These are phyloP conservation scores for Anacardium occidentale DNA, from an alignment of 345 rosid species.

Conservation along the genomic window DNA sequence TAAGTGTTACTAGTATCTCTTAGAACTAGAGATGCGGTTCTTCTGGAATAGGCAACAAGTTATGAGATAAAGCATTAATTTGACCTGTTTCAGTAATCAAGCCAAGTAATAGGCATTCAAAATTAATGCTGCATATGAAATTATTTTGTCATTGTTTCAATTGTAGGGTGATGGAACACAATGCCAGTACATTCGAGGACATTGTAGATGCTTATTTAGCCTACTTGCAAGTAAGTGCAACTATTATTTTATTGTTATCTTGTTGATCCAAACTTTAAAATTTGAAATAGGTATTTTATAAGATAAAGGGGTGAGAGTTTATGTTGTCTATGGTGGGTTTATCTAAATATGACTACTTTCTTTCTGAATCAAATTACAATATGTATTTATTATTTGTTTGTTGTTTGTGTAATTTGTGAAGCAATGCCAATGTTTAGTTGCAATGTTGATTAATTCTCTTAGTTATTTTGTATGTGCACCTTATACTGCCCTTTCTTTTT, in stretches of 20 bases:
- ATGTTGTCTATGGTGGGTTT: too few relatives aligned
- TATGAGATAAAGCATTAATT: neutral
- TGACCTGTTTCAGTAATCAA: neutral
- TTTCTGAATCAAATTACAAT: too few relatives aligned
- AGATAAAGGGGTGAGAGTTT: too few relatives aligned
- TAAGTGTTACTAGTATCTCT: neutral
- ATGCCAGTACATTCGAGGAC: conserved; percentile 75
- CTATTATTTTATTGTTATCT: neutral
- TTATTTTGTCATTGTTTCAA: conserved; percentile 15
- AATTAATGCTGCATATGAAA: neutral
- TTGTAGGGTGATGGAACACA: conserved; percentile 64
- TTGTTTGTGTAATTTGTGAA: neutral
- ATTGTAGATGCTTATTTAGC: conserved; percentile 88
- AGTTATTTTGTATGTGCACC: neutral
- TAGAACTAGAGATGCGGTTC: neutral
- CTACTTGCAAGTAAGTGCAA: conserved; percentile 64
- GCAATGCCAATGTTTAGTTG: too few relatives aligned
- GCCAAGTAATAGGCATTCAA: conserved; percentile 6
- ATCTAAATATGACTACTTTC: too few relatives aligned
- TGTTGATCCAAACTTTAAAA: too few relatives aligned
- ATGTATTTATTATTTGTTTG: neutral
- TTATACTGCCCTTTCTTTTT: neutral
- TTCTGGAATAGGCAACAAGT: neutral
- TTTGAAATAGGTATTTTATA: too few relatives aligned
- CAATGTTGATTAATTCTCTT: too few relatives aligned